Evolutionary conservation across 2,329 filamentous ascomycete genomes (phyloP).

Genomic region (Allantophomopsis cytisporea): DNA sequence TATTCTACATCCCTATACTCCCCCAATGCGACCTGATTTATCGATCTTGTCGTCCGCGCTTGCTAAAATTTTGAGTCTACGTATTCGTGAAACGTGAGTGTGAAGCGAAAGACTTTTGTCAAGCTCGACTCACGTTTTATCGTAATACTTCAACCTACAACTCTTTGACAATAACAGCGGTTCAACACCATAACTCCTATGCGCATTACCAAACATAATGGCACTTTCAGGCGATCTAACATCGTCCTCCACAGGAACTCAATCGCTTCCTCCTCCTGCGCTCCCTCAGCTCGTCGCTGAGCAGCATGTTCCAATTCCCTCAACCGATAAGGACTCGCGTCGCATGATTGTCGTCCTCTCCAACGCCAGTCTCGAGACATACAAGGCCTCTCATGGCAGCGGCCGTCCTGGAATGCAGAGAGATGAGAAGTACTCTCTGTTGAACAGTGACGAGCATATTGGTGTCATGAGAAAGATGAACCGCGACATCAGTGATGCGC

Average conservation of each 20-base stretch:
- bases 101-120: too few relatives aligned
- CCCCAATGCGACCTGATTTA: too few relatives aligned
- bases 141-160: too few relatives aligned
- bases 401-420: slow-evolving; percentile 43
- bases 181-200: too few relatives aligned
- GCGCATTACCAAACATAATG: too few relatives aligned
- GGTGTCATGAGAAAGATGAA: slow-evolving; percentile 99
- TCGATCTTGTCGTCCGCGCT: too few relatives aligned
- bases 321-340: slow-evolving; percentile 80
- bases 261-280: slow-evolving; percentile 84
- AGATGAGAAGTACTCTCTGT: slow-evolving; percentile 91
- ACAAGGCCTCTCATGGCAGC: slow-evolving; percentile 73
- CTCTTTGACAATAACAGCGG: too few relatives aligned
- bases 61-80: too few relatives aligned
- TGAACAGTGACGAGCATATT: slow-evolving; percentile 99
- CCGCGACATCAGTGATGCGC: slow-evolving; percentile 91
- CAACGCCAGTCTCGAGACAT: slow-evolving; percentile 94
- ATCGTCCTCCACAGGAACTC: slow-evolving; percentile 48
- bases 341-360: slow-evolving; percentile 91
- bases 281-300: slow-evolving; percentile 89
- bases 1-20: too few relatives aligned
- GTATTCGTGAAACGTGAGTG: too few relatives aligned
- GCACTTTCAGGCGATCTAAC: too few relatives aligned
- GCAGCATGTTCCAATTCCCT: slow-evolving; percentile 73
- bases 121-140: too few relatives aligned